Conservation (phyloP, 345 rosid genomes). For the Hypericum perforatum region DNA sequence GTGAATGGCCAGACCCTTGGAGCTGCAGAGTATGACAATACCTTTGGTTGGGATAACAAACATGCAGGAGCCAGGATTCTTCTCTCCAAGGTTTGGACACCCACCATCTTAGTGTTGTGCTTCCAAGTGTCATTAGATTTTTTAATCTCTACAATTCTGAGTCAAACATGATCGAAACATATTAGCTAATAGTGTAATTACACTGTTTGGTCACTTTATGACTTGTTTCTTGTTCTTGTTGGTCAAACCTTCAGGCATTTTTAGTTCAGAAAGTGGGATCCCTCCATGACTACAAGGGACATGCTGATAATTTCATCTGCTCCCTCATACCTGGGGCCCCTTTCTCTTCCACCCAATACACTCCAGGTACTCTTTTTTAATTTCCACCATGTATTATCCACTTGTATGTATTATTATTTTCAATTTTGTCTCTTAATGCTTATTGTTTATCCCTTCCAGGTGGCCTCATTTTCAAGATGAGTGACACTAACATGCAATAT, state of each 20-base stretch:
- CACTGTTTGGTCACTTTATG: too few species aligned
- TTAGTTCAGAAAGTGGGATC: background rate
- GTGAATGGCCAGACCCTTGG: conserved; percentile 4
- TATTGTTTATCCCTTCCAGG: background rate
- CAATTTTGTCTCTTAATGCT: background rate
- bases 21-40: conserved; percentile 1
- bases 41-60: conserved; percentile 1
- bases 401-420: background rate
- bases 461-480: conserved; percentile 2
- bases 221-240: too few species aligned
- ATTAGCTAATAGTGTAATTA: too few species aligned
- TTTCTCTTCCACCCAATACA: conserved; percentile 3
- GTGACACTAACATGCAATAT: conserved; percentile 1
- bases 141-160: too few species aligned
- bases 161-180: too few species aligned
- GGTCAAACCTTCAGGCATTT: background rate
- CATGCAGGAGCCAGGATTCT: conserved; percentile 1
- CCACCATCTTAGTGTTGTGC: too few species aligned
- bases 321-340: conserved; percentile 2
- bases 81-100: background rate
- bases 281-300: conserved; percentile 6
- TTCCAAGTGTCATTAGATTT: too few species aligned
- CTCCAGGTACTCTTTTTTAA: background rate
- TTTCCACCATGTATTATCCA: background rate
- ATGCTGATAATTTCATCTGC: conserved; percentile 3